A percentile compares a stretch with the other conserved stretches of the same genome.
phyloP scores from a whole-genome alignment of 192 early-diverging fungal genomes.

The Entophlyctis luteolus region DNA sequence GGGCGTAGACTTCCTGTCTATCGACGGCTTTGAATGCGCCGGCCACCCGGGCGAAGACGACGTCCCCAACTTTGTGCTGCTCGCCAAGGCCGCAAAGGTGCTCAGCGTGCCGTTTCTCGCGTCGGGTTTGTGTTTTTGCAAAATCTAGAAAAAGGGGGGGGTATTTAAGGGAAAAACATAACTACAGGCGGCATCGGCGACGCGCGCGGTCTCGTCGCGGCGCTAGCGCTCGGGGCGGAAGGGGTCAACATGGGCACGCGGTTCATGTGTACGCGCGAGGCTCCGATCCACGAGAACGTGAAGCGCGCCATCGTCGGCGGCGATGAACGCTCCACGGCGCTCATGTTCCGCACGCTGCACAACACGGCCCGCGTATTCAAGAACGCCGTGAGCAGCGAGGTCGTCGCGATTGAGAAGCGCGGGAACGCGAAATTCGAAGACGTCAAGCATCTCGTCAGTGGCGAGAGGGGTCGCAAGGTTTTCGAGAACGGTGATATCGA shows the following conservation, averaged over 20 bases:
- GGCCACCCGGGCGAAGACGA: conserved; percentile 84
- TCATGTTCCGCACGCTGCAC: conserved; percentile 73
- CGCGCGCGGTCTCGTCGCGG: conserved; percentile 67
- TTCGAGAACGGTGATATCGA: conserved; percentile 43
- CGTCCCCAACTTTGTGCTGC: conserved; percentile 64
- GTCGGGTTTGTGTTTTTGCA: conserved; percentile 42
- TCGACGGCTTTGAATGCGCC: conserved; percentile 82
- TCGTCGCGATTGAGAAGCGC: conserved; percentile 62
- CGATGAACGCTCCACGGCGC: conserved; percentile 57
- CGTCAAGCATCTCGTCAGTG: conserved; percentile 65
- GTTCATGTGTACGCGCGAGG: conserved; percentile 77
- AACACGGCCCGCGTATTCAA: conserved; percentile 58
- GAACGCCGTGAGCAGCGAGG: conserved; percentile 59
- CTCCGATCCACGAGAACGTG: conserved; percentile 70
- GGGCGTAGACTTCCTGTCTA: conserved; percentile 69
- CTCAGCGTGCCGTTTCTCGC: conserved; percentile 73
- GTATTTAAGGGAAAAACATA: background rate
- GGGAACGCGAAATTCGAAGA: conserved; percentile 65
- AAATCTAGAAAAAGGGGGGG: background rate
- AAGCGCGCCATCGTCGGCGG: conserved; percentile 70
- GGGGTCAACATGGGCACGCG: conserved; percentile 82
- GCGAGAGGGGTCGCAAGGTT: conserved; percentile 48
- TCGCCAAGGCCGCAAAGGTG: conserved; percentile 65
- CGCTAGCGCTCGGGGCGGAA: conserved; percentile 48
- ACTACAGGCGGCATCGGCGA: conserved; percentile 70